phyloP scores from a whole-genome alignment of 495 filamentous ascomycete genomes.

The Rusavskia elegans region DNA sequence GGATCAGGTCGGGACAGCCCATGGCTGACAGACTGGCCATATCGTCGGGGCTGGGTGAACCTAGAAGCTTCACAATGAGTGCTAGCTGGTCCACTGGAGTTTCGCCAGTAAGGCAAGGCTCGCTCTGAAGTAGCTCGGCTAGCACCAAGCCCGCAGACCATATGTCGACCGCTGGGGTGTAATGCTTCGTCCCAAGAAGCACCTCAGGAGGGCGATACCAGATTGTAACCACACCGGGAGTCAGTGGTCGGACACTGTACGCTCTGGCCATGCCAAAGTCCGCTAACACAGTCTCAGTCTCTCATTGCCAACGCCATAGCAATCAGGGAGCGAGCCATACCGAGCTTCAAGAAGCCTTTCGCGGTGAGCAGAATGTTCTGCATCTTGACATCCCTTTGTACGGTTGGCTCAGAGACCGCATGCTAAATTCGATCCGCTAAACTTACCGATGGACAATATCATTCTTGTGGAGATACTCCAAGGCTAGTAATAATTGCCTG shows the following conservation, averaged over 20 bases:
- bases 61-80: conserved; percentile 25
- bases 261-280: conserved; percentile 32
- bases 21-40: conserved; percentile 18
- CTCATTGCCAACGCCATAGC: not conserved
- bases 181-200: conserved; percentile 26
- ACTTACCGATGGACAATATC: conserved; percentile 28
- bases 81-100: conserved; percentile 25
- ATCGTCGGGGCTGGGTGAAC: conserved; percentile 21
- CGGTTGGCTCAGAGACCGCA: not conserved
- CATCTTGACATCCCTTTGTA: conserved; percentile 28
- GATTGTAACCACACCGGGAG: conserved; percentile 37
- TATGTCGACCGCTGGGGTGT: conserved; percentile 24
- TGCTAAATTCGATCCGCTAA: not conserved
- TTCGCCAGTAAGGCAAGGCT: conserved; percentile 26
- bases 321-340: conserved; percentile 9
- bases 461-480: conserved; percentile 29
- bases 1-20: conserved; percentile 19
- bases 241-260: conserved; percentile 24
- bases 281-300: conserved; percentile 11
- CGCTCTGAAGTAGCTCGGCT: conserved; percentile 24
- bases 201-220: conserved; percentile 83
- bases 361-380: conserved; percentile 29
- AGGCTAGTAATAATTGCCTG: conserved; percentile 26
- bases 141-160: conserved; percentile 32
- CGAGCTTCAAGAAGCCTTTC: conserved; percentile 27